Base-by-base conservation (phyloP, 2,329 filamentous ascomycete genomes). In the Plectosphaerella cucumerina region DNA sequence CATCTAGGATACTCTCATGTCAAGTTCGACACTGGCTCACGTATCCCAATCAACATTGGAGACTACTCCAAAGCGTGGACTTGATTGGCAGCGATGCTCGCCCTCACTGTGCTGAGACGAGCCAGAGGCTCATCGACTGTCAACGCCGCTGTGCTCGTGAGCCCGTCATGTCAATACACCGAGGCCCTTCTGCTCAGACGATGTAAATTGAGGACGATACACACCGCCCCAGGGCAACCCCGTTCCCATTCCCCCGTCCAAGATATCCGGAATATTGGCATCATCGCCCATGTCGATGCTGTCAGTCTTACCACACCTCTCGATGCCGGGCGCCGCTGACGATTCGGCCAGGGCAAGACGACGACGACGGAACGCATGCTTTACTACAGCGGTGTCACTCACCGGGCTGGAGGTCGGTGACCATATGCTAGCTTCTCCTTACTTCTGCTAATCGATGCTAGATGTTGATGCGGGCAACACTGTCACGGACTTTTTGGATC, bases 291-390 rank as follows among this genome's bases (percentile, higher is more conserved):
- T 69, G 96, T 99, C 58, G 94, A 97, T 84, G 94, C 94, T 51
- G 80, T 84, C 68, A 50, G 77, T 67, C 12, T 10, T 58, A 56
- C 4, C 15, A 14, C 10, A 23, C 23, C n/a, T 49, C 23, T n/a
- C 14, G 17, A 35, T 3, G 37, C 10, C 18, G 39, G n/a, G 37
- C 23, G 8, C 26, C 26, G 33, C 58, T 62, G 15, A 63, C 53
- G 23, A 9, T 14, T 15, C 3, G 12, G 17, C 9, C 49, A 83
- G 80, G 94, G 94, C 9, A 99, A 99, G 76, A 99, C 94, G 1
- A 97, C 94, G 0, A 99, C 94, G 0, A 97, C 94, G 4, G 94
- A 99, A 82, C 91, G 94, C 52, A 97, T 97, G 93, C 87, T 99
- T 63, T 97, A 91, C 65, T 96, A 97, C 64, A 95, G 90, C 66